phyloP scores from a whole-genome alignment of 768 basidiomycete species.

The Tubosaeta sp. region DNA sequence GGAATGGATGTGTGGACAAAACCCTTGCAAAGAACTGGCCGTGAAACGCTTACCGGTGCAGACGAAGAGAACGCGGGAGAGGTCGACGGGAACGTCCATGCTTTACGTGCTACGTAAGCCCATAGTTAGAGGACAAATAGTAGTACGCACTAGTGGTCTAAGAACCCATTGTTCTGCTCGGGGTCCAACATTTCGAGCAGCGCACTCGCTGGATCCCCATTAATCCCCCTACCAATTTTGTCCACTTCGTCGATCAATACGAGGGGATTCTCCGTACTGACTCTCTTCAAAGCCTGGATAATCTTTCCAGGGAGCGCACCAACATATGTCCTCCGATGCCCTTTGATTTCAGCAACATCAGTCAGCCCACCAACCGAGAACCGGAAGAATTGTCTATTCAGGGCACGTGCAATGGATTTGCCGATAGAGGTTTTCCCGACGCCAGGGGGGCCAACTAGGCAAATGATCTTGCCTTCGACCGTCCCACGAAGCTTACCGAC shows the following conservation, averaged over 20 bases:
- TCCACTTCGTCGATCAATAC: slow-evolving; percentile 96
- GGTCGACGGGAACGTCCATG: slow-evolving; percentile 95
- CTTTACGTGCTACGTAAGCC: slow-evolving; percentile 37
- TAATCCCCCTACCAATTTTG: slow-evolving; percentile 88
- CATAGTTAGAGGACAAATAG: neutral
- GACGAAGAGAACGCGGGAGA: slow-evolving; percentile 94
- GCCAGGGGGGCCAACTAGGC: slow-evolving; percentile 93
- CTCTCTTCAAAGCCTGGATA: slow-evolving; percentile 89
- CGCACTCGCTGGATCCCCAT: slow-evolving; percentile 90
- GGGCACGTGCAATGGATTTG: slow-evolving; percentile 88
- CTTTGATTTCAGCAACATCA: slow-evolving; percentile 99
- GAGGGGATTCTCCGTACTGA: slow-evolving; percentile 90
- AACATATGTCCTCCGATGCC: slow-evolving; percentile 95
- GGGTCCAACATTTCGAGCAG: slow-evolving; percentile 91
- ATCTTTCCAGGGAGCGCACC: slow-evolving; percentile 94
- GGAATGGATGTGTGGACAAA: slow-evolving; percentile 4
- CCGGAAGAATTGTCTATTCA: slow-evolving; percentile 90
- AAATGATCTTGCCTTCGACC: slow-evolving; percentile 96
- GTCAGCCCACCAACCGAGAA: slow-evolving; percentile 96
- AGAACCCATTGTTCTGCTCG: slow-evolving; percentile 91
- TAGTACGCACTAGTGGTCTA: slow-evolving; percentile 86
- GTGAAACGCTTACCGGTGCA: slow-evolving; percentile 60
- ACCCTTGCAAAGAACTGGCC: neutral
- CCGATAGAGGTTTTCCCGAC: slow-evolving; percentile 98
- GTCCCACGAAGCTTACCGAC: slow-evolving; percentile 93